These are phyloP conservation scores for Solanum pinnatisectum DNA, from an alignment of 257 asterid species.

Conservation along the genomic window DNA sequence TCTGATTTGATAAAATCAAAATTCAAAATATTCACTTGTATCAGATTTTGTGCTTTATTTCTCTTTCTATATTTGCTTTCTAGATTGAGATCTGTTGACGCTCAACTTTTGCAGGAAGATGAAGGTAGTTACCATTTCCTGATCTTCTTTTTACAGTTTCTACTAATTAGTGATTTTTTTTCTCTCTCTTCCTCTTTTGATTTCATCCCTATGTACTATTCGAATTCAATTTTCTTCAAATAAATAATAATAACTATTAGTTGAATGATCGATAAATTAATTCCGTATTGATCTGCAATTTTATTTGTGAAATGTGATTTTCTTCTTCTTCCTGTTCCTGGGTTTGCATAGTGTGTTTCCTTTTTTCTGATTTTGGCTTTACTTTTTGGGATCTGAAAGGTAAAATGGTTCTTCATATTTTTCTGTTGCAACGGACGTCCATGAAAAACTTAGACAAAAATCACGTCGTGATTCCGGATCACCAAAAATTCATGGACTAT, in stretches of 20 bases:
- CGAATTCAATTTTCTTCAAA: not conserved
- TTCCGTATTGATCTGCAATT: no score
- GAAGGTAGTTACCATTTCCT: not conserved
- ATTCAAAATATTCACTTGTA: not conserved
- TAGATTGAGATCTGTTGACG: not conserved
- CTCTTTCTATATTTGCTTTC: not conserved
- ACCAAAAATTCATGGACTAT: no score
- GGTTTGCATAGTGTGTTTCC: not conserved
- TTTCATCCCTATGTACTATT: not conserved
- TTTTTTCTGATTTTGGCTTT: not conserved
- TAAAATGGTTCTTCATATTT: not conserved
- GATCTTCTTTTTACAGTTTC: not conserved
- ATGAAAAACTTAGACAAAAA: no score
- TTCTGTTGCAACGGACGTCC: not conserved
- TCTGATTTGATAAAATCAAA: no score
- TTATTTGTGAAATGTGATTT: not conserved
- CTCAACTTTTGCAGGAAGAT: not conserved
- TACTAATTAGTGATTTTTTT: not conserved
- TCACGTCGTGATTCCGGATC: fast-evolving
- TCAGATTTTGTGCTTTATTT: not conserved
- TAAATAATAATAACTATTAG: no score
- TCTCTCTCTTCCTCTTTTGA: not conserved
- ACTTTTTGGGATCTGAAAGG: not conserved
- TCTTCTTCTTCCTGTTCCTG: not conserved
- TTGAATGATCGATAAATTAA: no score